Base-by-base conservation (phyloP, 768 basidiomycete genomes). In the Lactarius sp. region DNA sequence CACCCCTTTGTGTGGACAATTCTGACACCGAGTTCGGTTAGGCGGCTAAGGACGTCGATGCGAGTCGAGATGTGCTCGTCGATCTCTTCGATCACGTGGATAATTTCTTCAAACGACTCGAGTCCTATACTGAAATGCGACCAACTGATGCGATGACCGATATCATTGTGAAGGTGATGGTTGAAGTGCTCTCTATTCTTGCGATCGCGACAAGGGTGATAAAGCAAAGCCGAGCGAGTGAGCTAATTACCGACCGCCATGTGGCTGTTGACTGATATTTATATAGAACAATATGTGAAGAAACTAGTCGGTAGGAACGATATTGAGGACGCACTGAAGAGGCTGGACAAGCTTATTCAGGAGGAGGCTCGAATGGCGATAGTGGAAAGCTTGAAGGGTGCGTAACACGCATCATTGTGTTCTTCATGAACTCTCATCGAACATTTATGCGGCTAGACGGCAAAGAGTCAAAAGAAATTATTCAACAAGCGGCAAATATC, bases 151-250 rank as follows among this genome's bases (percentile, higher is more conserved):
- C 14, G 0, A 61, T 61, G 61, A 42, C 47, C 5, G 54, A 50
- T 1, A 41, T 62, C 1, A 14, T 57, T 12, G 56, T 52, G 42
- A 36, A 58, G 9, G 31, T 57, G 13, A 27, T 62, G 37, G 39
- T 34, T 12, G 61, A 61, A 14, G 39, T 61, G 1, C 46, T 61
- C 14, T 20, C 36, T 33, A 56, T 61, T 39, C 60, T 61, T 0
- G 44, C 37, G 2, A 61, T 61, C 4, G 60, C 47, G 13, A 61
- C 53, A 0, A 52, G 39, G 49, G 54, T 57, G 20, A n/a, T 52
- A 0, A 52, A 31, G 3, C 37, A 47, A n/a, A 27, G 41, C 4
- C 50, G 50, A 33, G 16, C 27, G 1, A 57, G 61, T 61, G n/a
- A 49, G 61, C n/a, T 8, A 10, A 22, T 44, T 13, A 9, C 2